These are phyloP conservation scores for Ogataea haglerorum DNA, from an alignment of 805 yeast genomes.

Conservation along the genomic window DNA sequence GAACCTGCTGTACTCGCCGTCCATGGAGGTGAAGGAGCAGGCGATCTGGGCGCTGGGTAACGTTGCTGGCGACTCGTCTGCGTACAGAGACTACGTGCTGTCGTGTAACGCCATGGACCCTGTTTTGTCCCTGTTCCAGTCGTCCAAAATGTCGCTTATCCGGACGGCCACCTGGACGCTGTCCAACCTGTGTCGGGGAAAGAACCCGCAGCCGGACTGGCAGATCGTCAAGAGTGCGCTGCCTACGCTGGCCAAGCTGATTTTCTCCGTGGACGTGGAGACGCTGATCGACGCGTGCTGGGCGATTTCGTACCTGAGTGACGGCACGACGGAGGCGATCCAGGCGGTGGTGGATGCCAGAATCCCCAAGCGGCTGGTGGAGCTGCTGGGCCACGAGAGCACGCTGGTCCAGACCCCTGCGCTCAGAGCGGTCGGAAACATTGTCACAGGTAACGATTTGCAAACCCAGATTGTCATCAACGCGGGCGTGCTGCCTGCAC, in stretches of 20 bases:
- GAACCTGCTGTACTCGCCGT: slow-evolving; percentile 70
- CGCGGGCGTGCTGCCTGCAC: slow-evolving; percentile 84
- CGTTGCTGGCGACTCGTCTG: slow-evolving; percentile 95
- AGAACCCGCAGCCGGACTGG: slow-evolving; percentile 97
- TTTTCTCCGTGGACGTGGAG: slow-evolving; percentile 88
- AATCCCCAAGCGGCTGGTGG: slow-evolving; percentile 91
- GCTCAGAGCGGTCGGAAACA: slow-evolving; percentile 94
- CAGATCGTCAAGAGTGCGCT: slow-evolving; percentile 75
- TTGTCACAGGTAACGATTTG: slow-evolving; percentile 93
- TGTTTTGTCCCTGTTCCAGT: slow-evolving; percentile 70
- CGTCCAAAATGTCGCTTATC: slow-evolving; percentile 82
- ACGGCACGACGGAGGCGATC: slow-evolving; percentile 88
- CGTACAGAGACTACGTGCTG: slow-evolving; percentile 85
- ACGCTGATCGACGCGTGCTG: slow-evolving; percentile 97
- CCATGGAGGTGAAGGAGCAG: slow-evolving; percentile 93
- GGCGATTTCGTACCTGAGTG: slow-evolving; percentile 94
- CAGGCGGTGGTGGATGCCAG: slow-evolving; percentile 97
- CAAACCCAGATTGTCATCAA: slow-evolving; percentile 96
- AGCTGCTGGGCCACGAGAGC: slow-evolving; percentile 78
- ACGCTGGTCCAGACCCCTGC: slow-evolving; percentile 95
- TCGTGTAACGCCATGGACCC: slow-evolving; percentile 86
- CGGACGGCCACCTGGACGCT: slow-evolving; percentile 98
- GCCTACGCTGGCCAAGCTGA: slow-evolving; percentile 87
- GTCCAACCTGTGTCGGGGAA: slow-evolving; percentile 94
- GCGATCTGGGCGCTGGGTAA: slow-evolving; percentile 99